Evolutionary conservation across 2,329 filamentous ascomycete species (phyloP).

Genomic region (Neurospora sp.): DNA sequence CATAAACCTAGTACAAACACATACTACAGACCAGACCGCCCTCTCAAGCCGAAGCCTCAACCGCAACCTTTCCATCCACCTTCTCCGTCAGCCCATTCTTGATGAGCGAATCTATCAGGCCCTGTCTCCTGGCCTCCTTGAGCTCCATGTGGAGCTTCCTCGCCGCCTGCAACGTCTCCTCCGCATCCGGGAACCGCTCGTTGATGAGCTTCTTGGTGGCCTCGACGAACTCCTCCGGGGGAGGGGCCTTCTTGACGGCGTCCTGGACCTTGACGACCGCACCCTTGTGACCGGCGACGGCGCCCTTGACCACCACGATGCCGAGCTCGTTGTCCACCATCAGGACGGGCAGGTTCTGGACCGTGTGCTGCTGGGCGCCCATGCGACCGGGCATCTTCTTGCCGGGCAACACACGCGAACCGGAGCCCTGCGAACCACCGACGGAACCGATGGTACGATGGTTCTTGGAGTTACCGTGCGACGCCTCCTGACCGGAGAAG

Average conservation of each 20-base stretch:
- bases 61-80: constrained; percentile 8
- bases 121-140: constrained; percentile 38
- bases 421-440: constrained; percentile 82
- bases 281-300: constrained; percentile 81
- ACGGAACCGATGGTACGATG: constrained; percentile 87
- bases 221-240: constrained; percentile 38
- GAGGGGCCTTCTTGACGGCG: constrained; percentile 70
- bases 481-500: constrained; percentile 79
- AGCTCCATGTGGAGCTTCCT: constrained; percentile 42
- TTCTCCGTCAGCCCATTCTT: constrained; percentile 15
- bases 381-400: constrained; percentile 98
- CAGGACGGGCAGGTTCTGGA: constrained; percentile 85
- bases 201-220: constrained; percentile 33
- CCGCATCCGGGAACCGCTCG: constrained; percentile 38
- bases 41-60: not conserved
- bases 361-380: constrained; percentile 80
- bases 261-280: constrained; percentile 80
- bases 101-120: constrained; percentile 27
- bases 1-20: constrained; percentile 6
- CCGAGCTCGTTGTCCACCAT: constrained; percentile 82
- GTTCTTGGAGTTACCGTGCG: constrained; percentile 90
- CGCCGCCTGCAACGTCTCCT: constrained; percentile 37
- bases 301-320: constrained; percentile 78
- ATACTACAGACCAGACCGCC: not conserved
- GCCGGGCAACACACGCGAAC: constrained; percentile 84